These are phyloP conservation scores for Cladobotryum mycophilum DNA, from an alignment of 2,329 filamentous ascomycete species.

Conservation along the genomic window DNA sequence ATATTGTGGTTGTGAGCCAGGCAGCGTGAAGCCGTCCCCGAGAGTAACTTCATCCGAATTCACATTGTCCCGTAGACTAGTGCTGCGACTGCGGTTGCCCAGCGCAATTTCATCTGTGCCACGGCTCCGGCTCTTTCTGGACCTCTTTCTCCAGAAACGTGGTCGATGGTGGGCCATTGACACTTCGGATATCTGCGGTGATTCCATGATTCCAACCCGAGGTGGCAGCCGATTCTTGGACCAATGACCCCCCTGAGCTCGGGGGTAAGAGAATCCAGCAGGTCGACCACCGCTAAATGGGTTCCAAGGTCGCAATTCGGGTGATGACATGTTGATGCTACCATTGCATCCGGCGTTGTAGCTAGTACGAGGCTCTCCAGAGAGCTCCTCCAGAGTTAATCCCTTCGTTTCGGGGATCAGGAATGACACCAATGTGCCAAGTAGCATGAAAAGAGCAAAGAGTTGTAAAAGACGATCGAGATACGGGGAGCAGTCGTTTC, in stretches of 20 bases:
- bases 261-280: conserved; percentile 44
- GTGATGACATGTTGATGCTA: conserved; percentile 34
- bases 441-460: conserved; percentile 74
- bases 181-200: conserved; percentile 30
- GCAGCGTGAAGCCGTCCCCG: conserved; percentile 2
- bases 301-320: conserved; percentile 34
- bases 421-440: conserved; percentile 60
- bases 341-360: conserved; percentile 47
- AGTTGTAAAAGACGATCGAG: conserved; percentile 70
- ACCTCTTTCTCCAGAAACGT: conserved; percentile 24
- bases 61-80: conserved; percentile 16
- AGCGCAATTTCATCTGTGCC: conserved; percentile 29
- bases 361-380: conserved; percentile 59
- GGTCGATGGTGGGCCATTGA: conserved; percentile 17
- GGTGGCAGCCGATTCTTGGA: conserved; percentile 23
- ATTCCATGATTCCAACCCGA: conserved; percentile 38
- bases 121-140: conserved; percentile 21
- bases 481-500: conserved; percentile 48
- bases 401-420: conserved; percentile 75
- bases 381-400: conserved; percentile 64
- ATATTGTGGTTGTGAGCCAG: conserved; percentile 1
- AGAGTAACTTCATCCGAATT: conserved; percentile 10
- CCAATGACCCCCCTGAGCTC: conserved; percentile 22
- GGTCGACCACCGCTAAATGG: conserved; percentile 45
- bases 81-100: conserved; percentile 19